phyloP scores from a whole-genome alignment of 345 rosid species.

The Salix exigua region DNA sequence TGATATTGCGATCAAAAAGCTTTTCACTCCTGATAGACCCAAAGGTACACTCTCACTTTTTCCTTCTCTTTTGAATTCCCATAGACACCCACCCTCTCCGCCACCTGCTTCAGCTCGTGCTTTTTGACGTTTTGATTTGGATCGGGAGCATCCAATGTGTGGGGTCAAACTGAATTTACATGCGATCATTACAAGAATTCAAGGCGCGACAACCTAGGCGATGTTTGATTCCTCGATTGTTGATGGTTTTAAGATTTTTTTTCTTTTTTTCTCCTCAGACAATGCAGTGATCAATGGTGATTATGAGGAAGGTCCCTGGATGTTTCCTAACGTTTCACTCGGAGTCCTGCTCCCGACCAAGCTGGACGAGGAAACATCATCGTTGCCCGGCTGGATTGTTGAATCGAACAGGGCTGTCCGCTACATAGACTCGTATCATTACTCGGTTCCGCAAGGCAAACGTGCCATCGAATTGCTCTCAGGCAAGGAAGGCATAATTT shows the following conservation, averaged over 20 bases:
- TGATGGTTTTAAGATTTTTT: neutral
- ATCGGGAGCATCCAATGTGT: constrained; percentile 6
- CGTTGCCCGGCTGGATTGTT: constrained; percentile 92
- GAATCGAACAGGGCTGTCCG: constrained; percentile 91
- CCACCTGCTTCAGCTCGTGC: neutral
- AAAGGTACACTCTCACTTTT: constrained; percentile 47
- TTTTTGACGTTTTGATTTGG: constrained; percentile 12
- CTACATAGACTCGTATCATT: constrained; percentile 81
- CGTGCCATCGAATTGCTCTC: constrained; percentile 85
- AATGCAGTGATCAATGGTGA: constrained; percentile 87
- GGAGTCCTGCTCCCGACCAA: constrained; percentile 90
- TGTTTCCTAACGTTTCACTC: constrained; percentile 77
- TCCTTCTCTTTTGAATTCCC: neutral
- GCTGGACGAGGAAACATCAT: constrained; percentile 76
- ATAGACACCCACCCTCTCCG: neutral
- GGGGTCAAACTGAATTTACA: neutral
- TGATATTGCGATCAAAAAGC: constrained; percentile 82
- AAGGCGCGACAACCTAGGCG: neutral
- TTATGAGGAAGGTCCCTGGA: constrained; percentile 92
- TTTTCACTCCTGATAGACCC: constrained; percentile 64
- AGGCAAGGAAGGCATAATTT: constrained; percentile 94
- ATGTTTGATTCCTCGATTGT: neutral
- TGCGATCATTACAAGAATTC: neutral
- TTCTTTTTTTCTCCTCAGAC: constrained; percentile 26
- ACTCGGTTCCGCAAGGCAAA: constrained; percentile 72